Conservation (phyloP, 2,329 filamentous ascomycete genomes). For the Nothophaeocryptopus gaeumannii region DNA sequence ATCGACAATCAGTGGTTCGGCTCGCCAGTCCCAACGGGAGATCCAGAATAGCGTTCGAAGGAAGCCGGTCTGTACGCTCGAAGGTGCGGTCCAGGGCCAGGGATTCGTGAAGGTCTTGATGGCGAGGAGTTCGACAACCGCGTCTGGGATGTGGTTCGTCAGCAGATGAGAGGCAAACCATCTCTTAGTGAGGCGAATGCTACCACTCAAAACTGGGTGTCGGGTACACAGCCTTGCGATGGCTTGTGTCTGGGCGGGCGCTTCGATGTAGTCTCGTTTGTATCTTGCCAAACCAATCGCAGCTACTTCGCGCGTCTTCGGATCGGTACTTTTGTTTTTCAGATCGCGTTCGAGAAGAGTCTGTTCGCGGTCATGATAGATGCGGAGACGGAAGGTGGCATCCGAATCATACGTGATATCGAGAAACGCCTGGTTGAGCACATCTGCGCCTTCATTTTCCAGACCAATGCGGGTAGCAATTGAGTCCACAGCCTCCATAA, state of each 20-base stretch:
- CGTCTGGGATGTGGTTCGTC: slow-evolving; percentile 68
- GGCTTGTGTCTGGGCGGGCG: slow-evolving; percentile 77
- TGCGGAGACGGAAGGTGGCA: slow-evolving; percentile 76
- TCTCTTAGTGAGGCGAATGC: slow-evolving; percentile 79
- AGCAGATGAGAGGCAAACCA: slow-evolving; percentile 89
- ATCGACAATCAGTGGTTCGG: slow-evolving; percentile 78
- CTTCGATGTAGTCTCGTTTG: slow-evolving; percentile 67
- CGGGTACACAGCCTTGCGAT: slow-evolving; percentile 77
- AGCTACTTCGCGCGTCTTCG: slow-evolving; percentile 64
- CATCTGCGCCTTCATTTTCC: slow-evolving; percentile 67
- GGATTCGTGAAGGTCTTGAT: slow-evolving; percentile 76
- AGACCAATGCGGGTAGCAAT: slow-evolving; percentile 71
- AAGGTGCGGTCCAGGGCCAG: slow-evolving; percentile 75
- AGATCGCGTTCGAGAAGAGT: slow-evolving; percentile 74
- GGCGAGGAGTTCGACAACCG: slow-evolving; percentile 80
- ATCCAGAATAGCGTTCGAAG: slow-evolving; percentile 76
- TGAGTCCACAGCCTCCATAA: slow-evolving; percentile 61
- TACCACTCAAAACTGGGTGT: slow-evolving; percentile 73
- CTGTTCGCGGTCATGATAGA: slow-evolving; percentile 85
- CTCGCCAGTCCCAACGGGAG: slow-evolving; percentile 87
- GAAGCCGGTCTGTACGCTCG: slow-evolving; percentile 75
- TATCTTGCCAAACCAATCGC: slow-evolving; percentile 67
- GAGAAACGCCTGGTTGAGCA: slow-evolving; percentile 76
- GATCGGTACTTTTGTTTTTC: slow-evolving; percentile 68
- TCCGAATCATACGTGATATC: slow-evolving; percentile 74